phyloP scores from a whole-genome alignment of 2,329 filamentous ascomycete genomes.

The Leptographium lundbergii region DNA sequence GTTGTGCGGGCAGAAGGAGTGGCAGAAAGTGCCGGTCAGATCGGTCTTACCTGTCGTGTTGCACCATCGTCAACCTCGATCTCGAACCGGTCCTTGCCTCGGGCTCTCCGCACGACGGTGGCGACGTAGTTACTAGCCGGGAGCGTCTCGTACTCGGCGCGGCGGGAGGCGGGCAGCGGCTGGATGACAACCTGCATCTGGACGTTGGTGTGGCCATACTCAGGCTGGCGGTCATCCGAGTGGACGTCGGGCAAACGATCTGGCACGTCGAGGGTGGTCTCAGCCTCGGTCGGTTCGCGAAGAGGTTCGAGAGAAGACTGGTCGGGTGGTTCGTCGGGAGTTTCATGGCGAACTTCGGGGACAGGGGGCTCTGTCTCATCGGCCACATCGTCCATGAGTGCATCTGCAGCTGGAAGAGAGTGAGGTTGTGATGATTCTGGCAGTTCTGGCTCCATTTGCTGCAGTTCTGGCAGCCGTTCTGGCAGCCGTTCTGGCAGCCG shows the following conservation, averaged over 20 bases:
- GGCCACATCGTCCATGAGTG: background rate
- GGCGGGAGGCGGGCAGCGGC: constrained; percentile 1
- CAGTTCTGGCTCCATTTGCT: background rate
- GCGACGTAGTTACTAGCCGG: constrained; percentile 11
- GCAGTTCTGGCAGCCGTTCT: background rate
- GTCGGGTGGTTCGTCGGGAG: background rate
- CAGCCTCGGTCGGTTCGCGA: background rate
- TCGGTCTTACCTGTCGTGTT: constrained; percentile 8
- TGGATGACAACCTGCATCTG: constrained; percentile 9
- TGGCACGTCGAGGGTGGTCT: background rate
- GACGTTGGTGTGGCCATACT: background rate
- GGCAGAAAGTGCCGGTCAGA: background rate
- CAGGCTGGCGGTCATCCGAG: background rate
- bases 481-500: too few species aligned
- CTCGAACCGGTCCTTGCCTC: constrained; percentile 8
- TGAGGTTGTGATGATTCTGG: too few species aligned
- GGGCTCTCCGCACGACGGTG: constrained; percentile 1
- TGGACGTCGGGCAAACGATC: background rate
- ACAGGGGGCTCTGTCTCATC: background rate
- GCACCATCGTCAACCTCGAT: constrained; percentile 12
- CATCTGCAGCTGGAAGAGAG: too few species aligned
- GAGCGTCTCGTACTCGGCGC: constrained; percentile 4
- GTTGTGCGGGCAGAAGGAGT: background rate
- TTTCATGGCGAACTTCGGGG: background rate
- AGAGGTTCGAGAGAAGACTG: too few species aligned